Percentiles rank a stretch among this genome's conserved stretches.
Evolutionary conservation across 306 rosid species (phyloP).

Genomic region (Glycine latifolia): DNA sequence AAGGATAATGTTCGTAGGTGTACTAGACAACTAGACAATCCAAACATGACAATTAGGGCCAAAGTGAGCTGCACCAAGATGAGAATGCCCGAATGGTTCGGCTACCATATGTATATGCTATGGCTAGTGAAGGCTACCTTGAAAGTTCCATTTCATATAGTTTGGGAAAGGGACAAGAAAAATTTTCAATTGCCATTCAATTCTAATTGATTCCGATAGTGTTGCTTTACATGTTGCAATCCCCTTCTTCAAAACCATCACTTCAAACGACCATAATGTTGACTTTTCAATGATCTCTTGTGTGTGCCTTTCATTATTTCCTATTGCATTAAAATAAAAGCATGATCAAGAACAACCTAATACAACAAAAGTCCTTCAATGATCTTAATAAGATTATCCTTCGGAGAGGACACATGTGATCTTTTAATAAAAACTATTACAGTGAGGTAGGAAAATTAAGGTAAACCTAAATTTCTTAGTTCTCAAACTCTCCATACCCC

Average conservation of each 20-base stretch:
- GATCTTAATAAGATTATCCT: too few species aligned
- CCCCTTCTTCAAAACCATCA: conserved; percentile 39
- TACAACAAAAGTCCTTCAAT: neutral
- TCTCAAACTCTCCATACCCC: neutral
- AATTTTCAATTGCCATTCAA: neutral
- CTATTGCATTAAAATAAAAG: neutral
- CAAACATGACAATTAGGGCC: conserved; percentile 18
- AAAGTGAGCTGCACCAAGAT: conserved; percentile 34
- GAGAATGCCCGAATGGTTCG: conserved; percentile 21
- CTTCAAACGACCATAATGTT: conserved; percentile 12
- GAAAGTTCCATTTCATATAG: conserved; percentile 42
- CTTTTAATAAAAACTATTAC: too few species aligned
- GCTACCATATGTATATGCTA: neutral
- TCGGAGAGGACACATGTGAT: too few species aligned
- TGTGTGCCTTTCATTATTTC: neutral
- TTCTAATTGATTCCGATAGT: conserved; percentile 2
- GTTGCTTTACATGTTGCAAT: conserved; percentile 18
- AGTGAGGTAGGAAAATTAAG: neutral
- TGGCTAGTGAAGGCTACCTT: conserved; percentile 15
- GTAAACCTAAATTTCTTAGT: neutral
- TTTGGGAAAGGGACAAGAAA: conserved; percentile 38
- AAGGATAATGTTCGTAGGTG: neutral
- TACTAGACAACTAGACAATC: neutral
- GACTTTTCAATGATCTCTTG: conserved; percentile 24
- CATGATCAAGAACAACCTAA: neutral